These are phyloP conservation scores for Candida silvatica DNA, from an alignment of 805 yeast genomes.

Conservation along the genomic window DNA sequence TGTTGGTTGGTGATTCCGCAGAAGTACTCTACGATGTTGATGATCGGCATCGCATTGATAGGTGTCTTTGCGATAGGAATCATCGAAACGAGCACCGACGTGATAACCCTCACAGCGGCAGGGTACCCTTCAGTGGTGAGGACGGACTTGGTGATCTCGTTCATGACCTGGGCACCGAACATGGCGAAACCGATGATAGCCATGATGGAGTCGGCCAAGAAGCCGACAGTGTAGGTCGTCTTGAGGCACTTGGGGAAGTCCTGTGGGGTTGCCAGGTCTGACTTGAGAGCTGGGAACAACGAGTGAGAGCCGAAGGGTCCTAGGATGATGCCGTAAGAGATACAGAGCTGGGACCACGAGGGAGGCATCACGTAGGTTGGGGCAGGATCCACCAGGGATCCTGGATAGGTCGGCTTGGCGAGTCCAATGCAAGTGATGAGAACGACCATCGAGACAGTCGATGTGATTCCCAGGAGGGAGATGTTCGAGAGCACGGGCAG, in stretches of 20 bases:
- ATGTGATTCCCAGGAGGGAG: conserved; percentile 47
- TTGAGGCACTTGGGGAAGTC: conserved; percentile 47
- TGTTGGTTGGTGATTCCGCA: conserved; percentile 23
- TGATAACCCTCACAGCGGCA: conserved; percentile 39
- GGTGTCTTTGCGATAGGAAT: conserved; percentile 87
- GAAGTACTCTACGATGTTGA: conserved; percentile 58
- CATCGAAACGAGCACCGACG: conserved; percentile 64
- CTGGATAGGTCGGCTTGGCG: conserved; percentile 35
- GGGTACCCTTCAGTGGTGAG: conserved; percentile 66
- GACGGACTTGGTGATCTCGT: conserved; percentile 72
- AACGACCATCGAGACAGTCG: conserved; percentile 41
- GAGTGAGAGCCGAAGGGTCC: conserved; percentile 87
- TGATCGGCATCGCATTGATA: conserved; percentile 76
- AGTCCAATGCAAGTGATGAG: conserved; percentile 41
- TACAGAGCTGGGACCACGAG: conserved; percentile 28
- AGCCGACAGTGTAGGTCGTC: conserved; percentile 50
- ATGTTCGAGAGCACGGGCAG: conserved; percentile 45
- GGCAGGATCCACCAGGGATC: conserved; percentile 44
- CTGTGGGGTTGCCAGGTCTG: conserved; percentile 66
- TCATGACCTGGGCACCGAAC: conserved; percentile 65
- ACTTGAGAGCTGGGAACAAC: conserved; percentile 66
- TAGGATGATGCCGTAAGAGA: conserved; percentile 56
- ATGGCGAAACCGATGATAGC: conserved; percentile 64
- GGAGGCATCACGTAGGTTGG: conserved; percentile 33
- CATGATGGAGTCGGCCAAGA: conserved; percentile 49